Evolutionary conservation across 2,329 filamentous ascomycete species (phyloP), one percentile per base, ranked within the genome.

Genomic region (Catunica adiposa): DNA sequence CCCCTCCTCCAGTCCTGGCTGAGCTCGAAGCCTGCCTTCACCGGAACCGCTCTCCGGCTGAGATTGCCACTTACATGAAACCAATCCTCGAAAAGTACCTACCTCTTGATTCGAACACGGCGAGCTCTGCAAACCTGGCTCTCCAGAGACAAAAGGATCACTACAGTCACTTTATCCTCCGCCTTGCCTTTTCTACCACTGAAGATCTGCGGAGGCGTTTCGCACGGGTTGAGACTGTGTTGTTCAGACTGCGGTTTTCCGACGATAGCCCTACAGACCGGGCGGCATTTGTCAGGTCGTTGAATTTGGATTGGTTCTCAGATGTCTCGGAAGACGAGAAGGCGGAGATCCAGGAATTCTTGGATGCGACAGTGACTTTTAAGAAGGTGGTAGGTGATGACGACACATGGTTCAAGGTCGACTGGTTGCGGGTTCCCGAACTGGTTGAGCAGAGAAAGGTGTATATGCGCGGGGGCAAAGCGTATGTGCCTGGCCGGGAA

Each of bases 131-230:
- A 61, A 77, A 72, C 63, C 70, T 90, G 14, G 75, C 78, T 23
- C 70, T 79, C 34, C 87, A 98, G 70, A 78, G 90, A 26, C 86
- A 90, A 67, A 94, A 92, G 66, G 92, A 98, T 63, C 92, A 98
- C 69, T 98, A 97, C 70, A 92, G 86, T 56, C 92, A 98, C 68
- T 98, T 96, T 67, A 98, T 97, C 59, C 78, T 98, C 4, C 82
- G 92, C 0, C 79, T 98, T 46, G 92, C 92, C 1, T 98, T 98
- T 65, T 82, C 89, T 0, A 82, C 84, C 1, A 96, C 90, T 0
- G 89, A 95, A 65, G 92, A 98, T 64, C 73, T 97, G 38, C 82
- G 92, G 44, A 78, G 85, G 60, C 82, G 92, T 23, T 98, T 97
- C 65, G 78, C 82, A 3, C 80, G 89, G 37, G 80, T 94, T 2